Conservation (phyloP, 345 rosid species). For the Syzygium aqueum region DNA sequence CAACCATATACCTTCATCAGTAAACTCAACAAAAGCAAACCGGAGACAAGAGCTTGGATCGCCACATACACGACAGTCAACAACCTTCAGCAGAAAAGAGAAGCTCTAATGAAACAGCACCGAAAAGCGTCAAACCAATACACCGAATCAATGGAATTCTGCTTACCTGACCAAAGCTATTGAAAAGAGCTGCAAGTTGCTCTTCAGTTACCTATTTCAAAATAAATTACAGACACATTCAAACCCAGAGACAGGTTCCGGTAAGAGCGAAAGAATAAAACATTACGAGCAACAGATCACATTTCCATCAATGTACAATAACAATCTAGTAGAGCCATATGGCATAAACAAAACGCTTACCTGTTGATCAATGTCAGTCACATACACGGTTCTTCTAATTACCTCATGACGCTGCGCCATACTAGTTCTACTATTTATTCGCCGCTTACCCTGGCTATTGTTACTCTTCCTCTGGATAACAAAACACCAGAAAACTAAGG, state of each 20-base stretch:
- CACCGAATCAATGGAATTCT: background rate
- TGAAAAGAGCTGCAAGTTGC: conserved; percentile 85
- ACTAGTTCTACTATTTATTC: conserved; percentile 72
- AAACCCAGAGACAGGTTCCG: background rate
- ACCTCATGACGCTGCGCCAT: conserved; percentile 88
- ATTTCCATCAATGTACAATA: background rate
- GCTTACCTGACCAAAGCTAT: conserved; percentile 65
- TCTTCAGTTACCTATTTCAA: conserved; percentile 72
- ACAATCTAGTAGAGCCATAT: background rate
- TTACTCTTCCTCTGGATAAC: conserved; percentile 57
- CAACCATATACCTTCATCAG: conserved; percentile 71
- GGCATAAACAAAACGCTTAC: conserved; percentile 9
- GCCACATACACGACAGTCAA: conserved; percentile 93
- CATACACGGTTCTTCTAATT: conserved; percentile 79
- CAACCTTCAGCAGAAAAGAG: conserved; percentile 26
- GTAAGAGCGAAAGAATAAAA: conserved; percentile 1
- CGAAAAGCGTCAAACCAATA: background rate
- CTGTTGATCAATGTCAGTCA: conserved; percentile 76
- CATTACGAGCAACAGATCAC: background rate
- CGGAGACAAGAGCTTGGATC: conserved; percentile 93
- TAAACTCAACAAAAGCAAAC: conserved; percentile 91
- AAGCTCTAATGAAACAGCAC: background rate
- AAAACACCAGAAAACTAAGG: background rate
- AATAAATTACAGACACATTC: background rate
- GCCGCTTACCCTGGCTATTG: conserved; percentile 63